These are phyloP conservation scores for Ulota crispa DNA, from an alignment of 225 moss, liverwort and hornwort species.

Conservation along the genomic window DNA sequence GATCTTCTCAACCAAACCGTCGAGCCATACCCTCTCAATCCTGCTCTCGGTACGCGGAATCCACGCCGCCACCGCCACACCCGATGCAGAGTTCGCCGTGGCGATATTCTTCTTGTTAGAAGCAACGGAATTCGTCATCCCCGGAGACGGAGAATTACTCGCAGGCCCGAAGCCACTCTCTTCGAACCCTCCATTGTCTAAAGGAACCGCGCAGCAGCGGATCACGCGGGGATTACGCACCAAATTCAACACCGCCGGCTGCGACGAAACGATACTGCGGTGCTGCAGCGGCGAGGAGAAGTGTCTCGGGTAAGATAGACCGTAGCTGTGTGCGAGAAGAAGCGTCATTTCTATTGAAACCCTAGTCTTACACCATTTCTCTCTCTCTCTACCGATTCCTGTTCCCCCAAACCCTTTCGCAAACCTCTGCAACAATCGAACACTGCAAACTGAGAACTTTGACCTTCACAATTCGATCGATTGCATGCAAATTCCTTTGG, in stretches of 20 bases:
- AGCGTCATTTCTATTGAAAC: slow-evolving; percentile 31
- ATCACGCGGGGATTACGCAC: slow-evolving; percentile 2
- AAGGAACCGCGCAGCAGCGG: slow-evolving; percentile 31
- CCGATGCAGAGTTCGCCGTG: background rate
- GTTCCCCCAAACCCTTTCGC: background rate
- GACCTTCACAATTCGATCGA: background rate
- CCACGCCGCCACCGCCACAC: slow-evolving; percentile 18
- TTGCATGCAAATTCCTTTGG: background rate
- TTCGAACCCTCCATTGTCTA: slow-evolving; percentile 12
- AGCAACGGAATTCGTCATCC: background rate
- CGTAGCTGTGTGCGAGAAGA: slow-evolving; percentile 3
- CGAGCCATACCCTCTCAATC: slow-evolving; percentile 46
- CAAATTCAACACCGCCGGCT: background rate
- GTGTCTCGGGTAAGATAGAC: background rate
- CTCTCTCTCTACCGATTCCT: background rate
- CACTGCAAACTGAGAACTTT: background rate
- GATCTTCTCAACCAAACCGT: background rate
- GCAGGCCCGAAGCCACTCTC: slow-evolving; percentile 22
- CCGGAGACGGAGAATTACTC: background rate
- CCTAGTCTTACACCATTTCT: background rate
- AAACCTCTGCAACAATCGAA: background rate
- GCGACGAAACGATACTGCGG: slow-evolving; percentile 2
- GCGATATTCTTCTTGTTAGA: background rate
- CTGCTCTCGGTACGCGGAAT: slow-evolving; percentile 19
- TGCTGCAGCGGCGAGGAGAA: background rate